Evolutionary conservation across 805 yeast species (phyloP), one percentile per base, ranked within the genome.

Genomic region (Pichia paraexigua): DNA sequence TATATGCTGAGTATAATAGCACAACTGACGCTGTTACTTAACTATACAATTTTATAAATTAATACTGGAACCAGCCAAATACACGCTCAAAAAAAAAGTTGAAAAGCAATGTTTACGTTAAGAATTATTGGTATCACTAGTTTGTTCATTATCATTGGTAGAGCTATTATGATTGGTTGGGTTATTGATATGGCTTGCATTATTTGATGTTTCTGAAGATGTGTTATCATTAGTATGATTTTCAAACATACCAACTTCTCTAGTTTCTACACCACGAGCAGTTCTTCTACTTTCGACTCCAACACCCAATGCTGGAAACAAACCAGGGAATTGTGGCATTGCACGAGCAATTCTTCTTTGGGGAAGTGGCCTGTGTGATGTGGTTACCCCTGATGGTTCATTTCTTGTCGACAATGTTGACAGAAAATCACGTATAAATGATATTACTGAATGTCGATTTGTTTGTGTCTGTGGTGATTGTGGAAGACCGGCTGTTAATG

Each of bases 261-360:
- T 52, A 2, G 80, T 75, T n/a, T 63, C 71, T 1, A 74, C 76
- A 2, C 81, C 82, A 45, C 55, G 58, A 0, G 69, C 60, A 0
- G 77, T 74, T 53, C 82, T 63, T 52, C 78, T 68, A 56, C 80
- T 76, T 15, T 73, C 62, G 11, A 78, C 75, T 1, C 80, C 82
- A 13, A 78, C 75, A 1, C 80, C 82, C 3, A 72, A 56, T 9
- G 49, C 45, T 1, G 81, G 74, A 56, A 78, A 77, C 41, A 66
- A 47, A 10, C 50, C 53, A 10, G 47, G 30, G 17, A 49, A 49
- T 22, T 42, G 40, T 8, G 45, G 28, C 24, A 35, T 8, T 0
- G 21, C 13, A 21, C 32, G 20, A 9, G 63, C 57, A 41, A 62
- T 63, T 42, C 62, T 48, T 25, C 60, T 61, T 17, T n/a, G 39